Evolutionary conservation across 1,284 basidiomycete species (phyloP), one percentile per base, ranked within the genome.

Genomic region (Trametes versicolor): DNA sequence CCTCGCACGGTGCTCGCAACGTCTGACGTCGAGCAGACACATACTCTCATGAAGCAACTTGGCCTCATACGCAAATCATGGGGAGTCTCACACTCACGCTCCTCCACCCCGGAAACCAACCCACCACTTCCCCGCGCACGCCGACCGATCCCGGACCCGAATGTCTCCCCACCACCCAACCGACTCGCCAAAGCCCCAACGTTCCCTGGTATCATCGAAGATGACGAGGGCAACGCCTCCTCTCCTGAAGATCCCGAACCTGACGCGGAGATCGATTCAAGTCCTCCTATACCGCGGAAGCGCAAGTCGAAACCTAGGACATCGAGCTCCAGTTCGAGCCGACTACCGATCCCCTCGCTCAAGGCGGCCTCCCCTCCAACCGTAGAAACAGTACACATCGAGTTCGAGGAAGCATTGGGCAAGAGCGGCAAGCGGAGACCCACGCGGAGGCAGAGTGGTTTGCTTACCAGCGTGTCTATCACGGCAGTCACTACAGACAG

Each of bases 101-200:
- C 72, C 50, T 60, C 76, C 77, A 67, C 77, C 77, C 34, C 80
- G 78, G 75, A 78, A 49, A 66, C 81, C 54, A 80, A 81, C 34
- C 78, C 80, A 12, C 80, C 82, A n/a, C 82, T 83, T 48, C 78
- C 84, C 4, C 85, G 84, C n/a, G 77, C 78, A 71, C 80, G 77
- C 72, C 81, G 76, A 69, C 82, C 74, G 68, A 73, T 70, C 62
- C 76, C 70, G 70, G 80, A 80, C 73, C 81, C 76, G 72, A 79
- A 76, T 71, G 73, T 78, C 62, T 84, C 85, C 15, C 86, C 86
- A 0, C 82, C 82, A 56, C 75, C 81, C 36, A 82, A 82, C 70
- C 86, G 88, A 50, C 81, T 92, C 60, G 83, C 90, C n/a, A 84
- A 87, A 49, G 78, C 86, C 43, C 90, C 90, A 2, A 87, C 84